Evolutionary conservation across 495 filamentous ascomycete genomes (phyloP).

Genomic region (Cenococcum geophilum): DNA sequence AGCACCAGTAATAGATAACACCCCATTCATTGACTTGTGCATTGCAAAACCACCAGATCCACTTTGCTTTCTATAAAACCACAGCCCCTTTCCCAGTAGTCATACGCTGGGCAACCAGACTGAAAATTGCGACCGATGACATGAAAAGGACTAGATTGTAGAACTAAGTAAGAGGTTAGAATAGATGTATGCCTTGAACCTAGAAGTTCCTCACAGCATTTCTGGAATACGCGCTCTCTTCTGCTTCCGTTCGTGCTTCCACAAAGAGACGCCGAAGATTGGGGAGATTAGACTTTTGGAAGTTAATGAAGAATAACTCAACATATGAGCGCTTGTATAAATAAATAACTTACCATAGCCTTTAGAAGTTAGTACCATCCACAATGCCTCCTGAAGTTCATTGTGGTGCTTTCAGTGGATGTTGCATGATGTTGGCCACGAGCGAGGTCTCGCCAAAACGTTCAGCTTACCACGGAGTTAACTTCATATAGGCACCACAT

Average conservation of each 20-base stretch:
- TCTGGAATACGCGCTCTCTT: conserved; percentile 90
- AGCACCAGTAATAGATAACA: too few relatives aligned
- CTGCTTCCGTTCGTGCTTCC: conserved; percentile 84
- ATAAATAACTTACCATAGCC: not conserved
- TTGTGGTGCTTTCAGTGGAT: not conserved
- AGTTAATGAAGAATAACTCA: not conserved
- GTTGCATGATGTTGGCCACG: not conserved
- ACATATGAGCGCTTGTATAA: not conserved
- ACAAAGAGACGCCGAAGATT: conserved; percentile 96
- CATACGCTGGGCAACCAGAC: conserved; percentile 77
- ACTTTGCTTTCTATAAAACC: too few relatives aligned
- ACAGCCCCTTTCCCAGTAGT: conserved; percentile 15
- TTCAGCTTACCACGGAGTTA: conserved; percentile 13
- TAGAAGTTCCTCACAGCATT: conserved; percentile 61
- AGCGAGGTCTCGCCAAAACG: conserved; percentile 4
- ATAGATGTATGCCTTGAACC: not conserved
- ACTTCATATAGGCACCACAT: conserved; percentile 1
- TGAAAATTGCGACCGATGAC: conserved; percentile 88
- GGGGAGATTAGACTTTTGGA: conserved; percentile 65
- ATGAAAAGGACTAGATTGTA: conserved; percentile 96
- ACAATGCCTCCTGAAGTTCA: not conserved
- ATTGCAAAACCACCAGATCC: too few relatives aligned
- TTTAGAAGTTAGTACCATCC: not conserved
- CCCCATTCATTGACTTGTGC: too few relatives aligned
- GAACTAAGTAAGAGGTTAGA: conserved; percentile 50